Evolutionary conservation across 495 filamentous ascomycete genomes (phyloP).

Genomic region (Thozetella sp.): DNA sequence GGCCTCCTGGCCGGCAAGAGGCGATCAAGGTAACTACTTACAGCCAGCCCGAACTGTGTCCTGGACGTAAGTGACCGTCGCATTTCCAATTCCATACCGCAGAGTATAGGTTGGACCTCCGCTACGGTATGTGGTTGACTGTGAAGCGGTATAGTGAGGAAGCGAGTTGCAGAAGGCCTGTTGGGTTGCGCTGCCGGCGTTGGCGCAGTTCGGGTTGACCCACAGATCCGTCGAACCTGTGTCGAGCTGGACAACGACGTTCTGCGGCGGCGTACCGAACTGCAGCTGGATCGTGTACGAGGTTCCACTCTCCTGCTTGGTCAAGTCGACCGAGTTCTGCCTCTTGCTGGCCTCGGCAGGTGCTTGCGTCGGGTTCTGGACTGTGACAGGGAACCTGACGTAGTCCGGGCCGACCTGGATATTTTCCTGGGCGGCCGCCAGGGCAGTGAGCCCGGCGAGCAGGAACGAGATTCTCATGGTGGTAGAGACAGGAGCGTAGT

Average conservation of each 20-base stretch:
- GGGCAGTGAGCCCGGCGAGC: background rate
- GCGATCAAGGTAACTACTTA: constrained; percentile 23
- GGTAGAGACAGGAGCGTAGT: too few relatives aligned
- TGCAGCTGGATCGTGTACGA: background rate
- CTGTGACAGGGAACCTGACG: background rate
- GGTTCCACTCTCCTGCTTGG: background rate
- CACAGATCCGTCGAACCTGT: background rate
- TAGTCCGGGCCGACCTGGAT: background rate
- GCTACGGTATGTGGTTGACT: constrained; percentile 28
- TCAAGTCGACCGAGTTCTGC: background rate
- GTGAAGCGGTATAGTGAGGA: constrained; percentile 29
- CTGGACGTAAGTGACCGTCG: constrained; percentile 35
- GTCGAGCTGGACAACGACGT: background rate
- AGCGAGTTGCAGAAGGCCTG: constrained; percentile 16
- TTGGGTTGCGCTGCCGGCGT: constrained; percentile 16
- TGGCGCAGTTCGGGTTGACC: constrained; percentile 36
- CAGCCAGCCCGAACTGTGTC: constrained; percentile 39
- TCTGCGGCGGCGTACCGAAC: background rate
- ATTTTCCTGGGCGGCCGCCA: background rate
- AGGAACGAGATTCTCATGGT: background rate
- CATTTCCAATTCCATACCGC: constrained; percentile 38
- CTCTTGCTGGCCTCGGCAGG: background rate
- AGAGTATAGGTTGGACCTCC: constrained; percentile 20
- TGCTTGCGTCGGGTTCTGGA: background rate
- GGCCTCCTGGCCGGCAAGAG: too few relatives aligned